A percentile compares a stretch with the other conserved stretches of the same genome.
Evolutionary conservation across 495 filamentous ascomycete genomes (phyloP).

Genomic region (Clohesyomyces aquaticus): DNA sequence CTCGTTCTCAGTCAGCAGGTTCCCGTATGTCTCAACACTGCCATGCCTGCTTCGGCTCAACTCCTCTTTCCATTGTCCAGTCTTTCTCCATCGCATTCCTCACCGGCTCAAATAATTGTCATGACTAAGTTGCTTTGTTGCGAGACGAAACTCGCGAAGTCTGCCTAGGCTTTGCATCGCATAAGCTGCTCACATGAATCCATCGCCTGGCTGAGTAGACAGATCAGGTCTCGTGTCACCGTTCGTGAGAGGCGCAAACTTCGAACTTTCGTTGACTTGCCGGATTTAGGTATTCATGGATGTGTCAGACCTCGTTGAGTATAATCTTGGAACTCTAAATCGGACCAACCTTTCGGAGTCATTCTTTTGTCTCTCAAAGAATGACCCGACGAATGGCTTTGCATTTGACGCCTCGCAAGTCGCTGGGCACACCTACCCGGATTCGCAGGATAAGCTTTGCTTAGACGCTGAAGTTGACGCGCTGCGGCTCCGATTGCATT

Average conservation of each 20-base stretch:
- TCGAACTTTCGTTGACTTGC: conserved; percentile 1
- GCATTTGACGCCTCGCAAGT: conserved; percentile 69
- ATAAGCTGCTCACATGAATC: neutral
- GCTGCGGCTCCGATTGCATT: conserved; percentile 42
- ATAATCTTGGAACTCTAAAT: conserved; percentile 76
- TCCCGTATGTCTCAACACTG: conserved; percentile 25
- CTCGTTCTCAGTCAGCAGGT: conserved; percentile 4
- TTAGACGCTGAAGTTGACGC: conserved; percentile 16
- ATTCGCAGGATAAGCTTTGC: conserved; percentile 22
- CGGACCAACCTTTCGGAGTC: conserved; percentile 63
- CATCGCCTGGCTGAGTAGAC: neutral
- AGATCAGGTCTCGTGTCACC: neutral
- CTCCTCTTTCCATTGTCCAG: conserved; percentile 31
- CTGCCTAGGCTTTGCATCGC: neutral
- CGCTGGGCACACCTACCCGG: conserved; percentile 62
- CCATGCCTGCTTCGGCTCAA: conserved; percentile 15
- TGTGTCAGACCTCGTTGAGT: conserved; percentile 80
- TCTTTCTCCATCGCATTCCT: neutral
- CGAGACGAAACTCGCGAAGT: neutral
- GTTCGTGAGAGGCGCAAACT: neutral
- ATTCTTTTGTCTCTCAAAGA: conserved; percentile 77
- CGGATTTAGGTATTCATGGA: conserved; percentile 64
- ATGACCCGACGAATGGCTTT: conserved; percentile 81
- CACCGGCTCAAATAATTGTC: neutral
- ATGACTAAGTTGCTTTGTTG: neutral